A percentile compares a stretch with the other conserved stretches of the same genome.
Evolutionary conservation across 2,329 filamentous ascomycete species (phyloP).

Genomic region (Pestalotiopsis sp.): DNA sequence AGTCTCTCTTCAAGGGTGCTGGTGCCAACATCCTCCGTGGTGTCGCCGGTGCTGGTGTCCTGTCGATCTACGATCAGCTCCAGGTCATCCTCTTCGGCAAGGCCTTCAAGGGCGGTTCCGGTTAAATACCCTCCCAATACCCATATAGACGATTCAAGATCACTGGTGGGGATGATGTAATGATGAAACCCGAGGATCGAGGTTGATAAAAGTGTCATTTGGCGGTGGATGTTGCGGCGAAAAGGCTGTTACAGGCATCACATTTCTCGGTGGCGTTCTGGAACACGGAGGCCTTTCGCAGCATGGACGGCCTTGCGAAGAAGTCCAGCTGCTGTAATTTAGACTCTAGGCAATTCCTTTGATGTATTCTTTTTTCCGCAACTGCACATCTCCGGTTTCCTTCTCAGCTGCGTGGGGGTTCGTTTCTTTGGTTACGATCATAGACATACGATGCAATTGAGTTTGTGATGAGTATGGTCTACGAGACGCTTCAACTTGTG

Average conservation of each 20-base stretch:
- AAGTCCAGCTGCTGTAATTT: slow-evolving; percentile 63
- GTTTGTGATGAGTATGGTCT: not conserved
- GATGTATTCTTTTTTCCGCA: slow-evolving; percentile 41
- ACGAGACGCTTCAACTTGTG: not conserved
- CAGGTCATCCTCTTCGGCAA: slow-evolving; percentile 99
- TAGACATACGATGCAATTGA: slow-evolving; percentile 29
- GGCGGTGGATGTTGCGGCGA: slow-evolving; percentile 52
- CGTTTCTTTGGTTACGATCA: slow-evolving; percentile 39
- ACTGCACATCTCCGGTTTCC: slow-evolving; percentile 33
- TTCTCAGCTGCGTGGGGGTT: slow-evolving; percentile 29
- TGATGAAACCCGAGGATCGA: slow-evolving; percentile 30
- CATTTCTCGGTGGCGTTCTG: slow-evolving; percentile 39
- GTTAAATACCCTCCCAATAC: slow-evolving; percentile 43
- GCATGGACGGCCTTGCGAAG: slow-evolving; percentile 43
- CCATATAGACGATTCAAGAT: slow-evolving; percentile 42
- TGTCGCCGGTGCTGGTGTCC: slow-evolving; percentile 99
- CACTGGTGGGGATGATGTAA: slow-evolving; percentile 38
- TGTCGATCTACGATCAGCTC: slow-evolving; percentile 99
- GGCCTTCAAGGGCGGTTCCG: slow-evolving; percentile 81
- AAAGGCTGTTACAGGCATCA: slow-evolving; percentile 36
- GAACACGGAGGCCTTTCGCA: slow-evolving; percentile 36
- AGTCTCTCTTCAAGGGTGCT: slow-evolving; percentile 99
- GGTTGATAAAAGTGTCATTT: slow-evolving; percentile 42
- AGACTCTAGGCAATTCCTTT: slow-evolving; percentile 62
- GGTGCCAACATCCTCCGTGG: slow-evolving; percentile 99